Conservation (phyloP, 805 yeast genomes). For the Saccharomycopsis fermentans region DNA sequence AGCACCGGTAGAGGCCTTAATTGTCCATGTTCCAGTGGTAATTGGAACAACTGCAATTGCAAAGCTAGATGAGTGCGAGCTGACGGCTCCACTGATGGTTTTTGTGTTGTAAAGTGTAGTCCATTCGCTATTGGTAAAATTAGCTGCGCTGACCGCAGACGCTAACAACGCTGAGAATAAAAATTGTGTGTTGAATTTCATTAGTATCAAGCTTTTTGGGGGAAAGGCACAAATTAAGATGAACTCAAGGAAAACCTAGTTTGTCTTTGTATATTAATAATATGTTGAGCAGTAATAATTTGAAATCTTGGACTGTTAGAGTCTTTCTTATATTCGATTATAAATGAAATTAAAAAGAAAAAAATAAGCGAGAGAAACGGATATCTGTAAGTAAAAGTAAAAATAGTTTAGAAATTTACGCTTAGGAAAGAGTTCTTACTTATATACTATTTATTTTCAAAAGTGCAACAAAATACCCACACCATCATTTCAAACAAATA, state of each 20-base stretch:
- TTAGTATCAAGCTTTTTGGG: background rate
- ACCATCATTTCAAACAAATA: background rate
- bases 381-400: no score
- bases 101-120: constrained; percentile 32
- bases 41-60: constrained; percentile 31
- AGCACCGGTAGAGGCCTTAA: constrained; percentile 19
- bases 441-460: background rate
- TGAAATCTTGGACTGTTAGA: no score
- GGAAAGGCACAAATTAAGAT: background rate
- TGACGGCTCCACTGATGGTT: constrained; percentile 29
- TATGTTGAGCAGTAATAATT: no score
- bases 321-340: no score
- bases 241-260: background rate
- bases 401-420: no score
- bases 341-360: background rate
- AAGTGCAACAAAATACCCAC: background rate
- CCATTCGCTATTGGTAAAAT: constrained; percentile 22
- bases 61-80: constrained; percentile 29
- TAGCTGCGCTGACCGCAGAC: constrained; percentile 4
- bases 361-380: no score
- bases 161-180: background rate
- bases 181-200: constrained; percentile 5
- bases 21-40: constrained; percentile 26
- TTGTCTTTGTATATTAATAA: no score
- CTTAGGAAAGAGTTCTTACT: background rate